Evolutionary conservation across 495 filamentous ascomycete genomes (phyloP).

Genomic region (Xylaria scruposa): DNA sequence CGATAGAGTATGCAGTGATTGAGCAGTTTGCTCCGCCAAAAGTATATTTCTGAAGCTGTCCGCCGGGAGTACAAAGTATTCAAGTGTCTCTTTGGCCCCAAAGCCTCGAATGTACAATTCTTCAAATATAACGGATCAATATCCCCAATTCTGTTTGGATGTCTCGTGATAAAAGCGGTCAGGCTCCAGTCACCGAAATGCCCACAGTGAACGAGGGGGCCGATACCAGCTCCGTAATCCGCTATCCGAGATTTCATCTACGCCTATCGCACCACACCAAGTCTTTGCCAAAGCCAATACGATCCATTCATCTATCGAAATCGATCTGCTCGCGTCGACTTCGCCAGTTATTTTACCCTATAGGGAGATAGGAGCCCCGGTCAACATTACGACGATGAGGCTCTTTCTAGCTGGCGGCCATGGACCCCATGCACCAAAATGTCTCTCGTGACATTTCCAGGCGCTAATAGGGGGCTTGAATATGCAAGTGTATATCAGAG

Average conservation of each 20-base stretch:
- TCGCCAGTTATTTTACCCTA: neutral
- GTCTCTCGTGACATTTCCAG: neutral
- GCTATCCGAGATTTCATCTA: neutral
- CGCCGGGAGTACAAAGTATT: neutral
- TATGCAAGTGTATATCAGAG: constrained; percentile 7
- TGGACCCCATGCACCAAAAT: neutral
- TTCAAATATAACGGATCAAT: neutral
- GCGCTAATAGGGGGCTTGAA: neutral
- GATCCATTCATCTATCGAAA: neutral
- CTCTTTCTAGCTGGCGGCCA: constrained; percentile 11
- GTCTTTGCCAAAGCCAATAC: neutral
- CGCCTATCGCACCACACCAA: constrained; percentile 11
- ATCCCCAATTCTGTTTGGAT: constrained; percentile 2
- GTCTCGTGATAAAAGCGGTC: neutral
- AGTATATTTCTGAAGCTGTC: neutral
- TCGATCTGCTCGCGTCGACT: neutral
- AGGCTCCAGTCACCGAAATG: neutral
- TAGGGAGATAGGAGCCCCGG: neutral
- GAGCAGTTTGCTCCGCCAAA: neutral
- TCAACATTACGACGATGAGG: constrained; percentile 4
- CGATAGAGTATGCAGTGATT: neutral
- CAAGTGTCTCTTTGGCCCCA: neutral
- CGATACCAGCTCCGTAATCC: neutral
- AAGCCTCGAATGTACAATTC: neutral
- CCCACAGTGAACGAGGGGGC: neutral